A percentile compares a stretch with the other conserved stretches of the same genome.
These are phyloP conservation scores for Colletotrichum costaricense DNA, from an alignment of 2,329 filamentous ascomycete species.

Conservation along the genomic window DNA sequence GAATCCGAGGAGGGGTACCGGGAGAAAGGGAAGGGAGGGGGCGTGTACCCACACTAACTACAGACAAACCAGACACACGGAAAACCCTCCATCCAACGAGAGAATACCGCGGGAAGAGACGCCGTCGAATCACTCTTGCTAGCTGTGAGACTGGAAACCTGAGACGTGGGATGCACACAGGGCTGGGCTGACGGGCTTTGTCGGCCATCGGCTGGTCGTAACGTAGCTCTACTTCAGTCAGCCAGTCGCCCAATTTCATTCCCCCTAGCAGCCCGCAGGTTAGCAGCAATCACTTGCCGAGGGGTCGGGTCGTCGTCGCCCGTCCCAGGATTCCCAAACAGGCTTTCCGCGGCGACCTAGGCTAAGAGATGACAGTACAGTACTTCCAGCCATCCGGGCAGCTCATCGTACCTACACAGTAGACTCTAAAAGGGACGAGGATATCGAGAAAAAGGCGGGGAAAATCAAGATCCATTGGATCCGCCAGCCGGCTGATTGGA, in stretches of 20 bases:
- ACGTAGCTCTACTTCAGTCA: not conserved
- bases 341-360: not conserved
- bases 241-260: not conserved
- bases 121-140: not conserved
- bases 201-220: not conserved
- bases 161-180: slow-evolving; percentile 24
- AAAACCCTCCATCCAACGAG: not conserved
- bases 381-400: not conserved
- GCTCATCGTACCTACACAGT: not conserved
- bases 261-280: not conserved
- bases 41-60: not conserved
- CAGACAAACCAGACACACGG: not conserved
- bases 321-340: not conserved
- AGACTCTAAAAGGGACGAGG: not conserved
- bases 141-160: not conserved
- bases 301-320: not conserved
- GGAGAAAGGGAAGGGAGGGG: not conserved
- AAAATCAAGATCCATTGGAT: not conserved
- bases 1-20: not conserved
- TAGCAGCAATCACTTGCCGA: not conserved
- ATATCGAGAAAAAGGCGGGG: not conserved
- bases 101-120: not conserved
- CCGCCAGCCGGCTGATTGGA: slow-evolving; percentile 19
- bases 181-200: slow-evolving; percentile 19
- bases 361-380: not conserved